Conservation (phyloP, 106 monocot genomes). For the Apostasia shenzhenica region DNA sequence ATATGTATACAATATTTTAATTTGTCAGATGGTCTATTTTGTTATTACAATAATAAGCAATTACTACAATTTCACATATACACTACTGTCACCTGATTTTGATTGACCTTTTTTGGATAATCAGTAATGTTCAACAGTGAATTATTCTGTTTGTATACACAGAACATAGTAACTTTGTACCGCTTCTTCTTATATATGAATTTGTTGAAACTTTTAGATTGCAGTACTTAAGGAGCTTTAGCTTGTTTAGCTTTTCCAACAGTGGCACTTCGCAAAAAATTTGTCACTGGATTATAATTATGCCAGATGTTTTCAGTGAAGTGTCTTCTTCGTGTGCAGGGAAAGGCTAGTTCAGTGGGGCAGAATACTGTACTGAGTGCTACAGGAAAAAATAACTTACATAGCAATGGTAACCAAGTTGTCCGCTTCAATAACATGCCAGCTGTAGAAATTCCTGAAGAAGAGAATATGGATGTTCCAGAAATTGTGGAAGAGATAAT, state of each 20-base stretch:
- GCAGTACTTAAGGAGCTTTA: not conserved
- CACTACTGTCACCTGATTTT: not conserved
- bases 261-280: not conserved
- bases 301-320: not conserved
- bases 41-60: not conserved
- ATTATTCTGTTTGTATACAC: not conserved
- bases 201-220: not conserved
- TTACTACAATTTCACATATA: not conserved
- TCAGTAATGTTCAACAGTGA: not conserved
- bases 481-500: constrained; percentile 92
- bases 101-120: not conserved
- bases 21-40: constrained; percentile 4
- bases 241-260: not conserved
- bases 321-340: constrained; percentile 32
- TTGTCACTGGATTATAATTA: no score
- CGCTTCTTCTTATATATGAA: no score
- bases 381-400: constrained; percentile 12
- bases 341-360: constrained; percentile 38
- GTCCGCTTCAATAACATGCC: constrained; percentile 4
- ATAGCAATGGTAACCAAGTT: constrained; percentile 5
- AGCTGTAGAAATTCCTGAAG: constrained; percentile 25
- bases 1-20: not conserved
- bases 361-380: constrained; percentile 24
- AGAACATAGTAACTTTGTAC: no score
- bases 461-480: constrained; percentile 79